Evolutionary conservation across 495 filamentous ascomycete species (phyloP).

Genomic region (Talaromyces trachyspermus): DNA sequence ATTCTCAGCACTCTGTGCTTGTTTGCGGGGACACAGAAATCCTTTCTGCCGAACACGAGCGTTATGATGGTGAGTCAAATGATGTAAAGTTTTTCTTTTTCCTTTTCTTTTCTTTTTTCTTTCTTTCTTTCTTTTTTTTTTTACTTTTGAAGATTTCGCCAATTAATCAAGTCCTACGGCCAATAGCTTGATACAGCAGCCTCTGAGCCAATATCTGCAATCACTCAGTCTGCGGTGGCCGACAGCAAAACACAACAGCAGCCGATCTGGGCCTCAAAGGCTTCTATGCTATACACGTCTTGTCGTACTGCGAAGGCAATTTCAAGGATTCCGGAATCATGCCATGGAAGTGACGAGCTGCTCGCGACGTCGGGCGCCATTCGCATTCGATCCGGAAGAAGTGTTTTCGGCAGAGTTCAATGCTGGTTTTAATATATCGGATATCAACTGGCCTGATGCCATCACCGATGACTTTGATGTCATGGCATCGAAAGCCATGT

Average conservation of each 20-base stretch:
- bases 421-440: slow-evolving; percentile 43
- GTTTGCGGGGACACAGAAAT: slow-evolving; percentile 57
- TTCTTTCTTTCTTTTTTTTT: too few species aligned
- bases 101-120: too few species aligned
- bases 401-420: slow-evolving; percentile 47
- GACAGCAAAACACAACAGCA: slow-evolving; percentile 14
- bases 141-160: too few species aligned
- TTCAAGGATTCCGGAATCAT: slow-evolving; percentile 28
- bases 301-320: slow-evolving; percentile 63
- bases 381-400: slow-evolving; percentile 52
- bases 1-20: slow-evolving; percentile 62
- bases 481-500: slow-evolving; percentile 44
- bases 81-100: too few species aligned
- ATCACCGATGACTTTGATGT: slow-evolving; percentile 54
- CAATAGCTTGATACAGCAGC: slow-evolving; percentile 55
- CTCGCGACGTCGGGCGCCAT: slow-evolving; percentile 47
- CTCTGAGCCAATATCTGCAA: slow-evolving; percentile 38
- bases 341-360: slow-evolving; percentile 54
- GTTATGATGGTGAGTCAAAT: slow-evolving; percentile 62
- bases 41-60: slow-evolving; percentile 55
- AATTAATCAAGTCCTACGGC: too few species aligned
- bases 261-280: slow-evolving; percentile 40
- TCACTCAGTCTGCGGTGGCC: slow-evolving; percentile 16
- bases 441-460: slow-evolving; percentile 54
- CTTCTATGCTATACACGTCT: slow-evolving; percentile 67